Percentiles rank a stretch among this genome's conserved stretches.
phyloP scores from a whole-genome alignment of 2,329 filamentous ascomycete genomes.

The Aureobasidium sp. region DNA sequence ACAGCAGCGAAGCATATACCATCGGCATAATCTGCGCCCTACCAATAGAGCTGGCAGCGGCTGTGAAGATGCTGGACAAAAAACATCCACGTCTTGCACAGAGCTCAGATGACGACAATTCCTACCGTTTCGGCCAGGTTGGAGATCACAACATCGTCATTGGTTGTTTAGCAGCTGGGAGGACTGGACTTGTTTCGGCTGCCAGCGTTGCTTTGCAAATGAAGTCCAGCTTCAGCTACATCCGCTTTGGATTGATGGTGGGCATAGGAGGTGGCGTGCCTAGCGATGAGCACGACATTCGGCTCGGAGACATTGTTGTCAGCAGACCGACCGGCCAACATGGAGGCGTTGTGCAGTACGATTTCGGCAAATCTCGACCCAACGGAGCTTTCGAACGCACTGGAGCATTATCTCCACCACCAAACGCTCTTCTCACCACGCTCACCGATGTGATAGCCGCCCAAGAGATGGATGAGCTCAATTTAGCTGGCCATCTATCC shows the following conservation, averaged over 20 bases:
- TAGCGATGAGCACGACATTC: conserved; percentile 19
- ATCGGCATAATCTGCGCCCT: conserved; percentile 21
- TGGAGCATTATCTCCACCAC: conserved; percentile 4
- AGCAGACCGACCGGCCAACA: conserved; percentile 18
- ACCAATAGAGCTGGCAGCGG: not conserved
- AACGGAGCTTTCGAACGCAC: conserved; percentile 11
- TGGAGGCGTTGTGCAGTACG: conserved; percentile 25
- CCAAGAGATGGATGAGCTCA: not conserved
- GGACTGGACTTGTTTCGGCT: conserved; percentile 18
- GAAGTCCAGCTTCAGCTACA: conserved; percentile 14
- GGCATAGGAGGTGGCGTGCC: conserved; percentile 21
- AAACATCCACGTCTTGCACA: not conserved
- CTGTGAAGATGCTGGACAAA: not conserved
- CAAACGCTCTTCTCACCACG: conserved; percentile 14
- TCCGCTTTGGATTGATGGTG: conserved; percentile 18
- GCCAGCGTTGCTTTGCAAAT: conserved; percentile 18
- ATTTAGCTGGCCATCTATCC: not conserved
- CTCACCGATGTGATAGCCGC: conserved; percentile 11
- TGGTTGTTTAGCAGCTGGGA: conserved; percentile 20
- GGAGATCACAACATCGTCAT: conserved; percentile 24
- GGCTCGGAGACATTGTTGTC: conserved; percentile 24
- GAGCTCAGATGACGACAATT: not conserved
- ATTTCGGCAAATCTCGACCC: conserved; percentile 19
- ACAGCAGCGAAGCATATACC: conserved; percentile 14
- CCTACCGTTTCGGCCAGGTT: conserved; percentile 16